These are phyloP conservation scores for Bryoglossum gracile DNA, from an alignment of 495 filamentous ascomycete species.

Conservation along the genomic window DNA sequence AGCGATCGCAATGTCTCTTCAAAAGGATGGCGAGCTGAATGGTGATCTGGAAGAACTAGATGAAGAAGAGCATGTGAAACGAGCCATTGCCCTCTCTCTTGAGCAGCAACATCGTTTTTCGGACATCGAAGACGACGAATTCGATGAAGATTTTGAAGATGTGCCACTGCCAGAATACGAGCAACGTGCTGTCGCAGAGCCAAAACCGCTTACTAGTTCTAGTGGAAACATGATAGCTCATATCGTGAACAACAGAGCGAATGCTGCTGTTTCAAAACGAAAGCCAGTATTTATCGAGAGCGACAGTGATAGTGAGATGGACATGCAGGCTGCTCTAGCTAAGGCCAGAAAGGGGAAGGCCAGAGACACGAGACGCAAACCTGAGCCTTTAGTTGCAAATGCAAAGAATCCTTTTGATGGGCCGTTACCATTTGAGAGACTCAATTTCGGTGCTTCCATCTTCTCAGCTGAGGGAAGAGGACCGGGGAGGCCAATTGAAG, in stretches of 20 bases:
- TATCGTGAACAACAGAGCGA: constrained; percentile 55
- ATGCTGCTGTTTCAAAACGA: constrained; percentile 40
- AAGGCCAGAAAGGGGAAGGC: constrained; percentile 39
- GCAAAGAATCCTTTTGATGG: constrained; percentile 59
- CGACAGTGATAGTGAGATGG: constrained; percentile 57
- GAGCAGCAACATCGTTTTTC: constrained; percentile 22
- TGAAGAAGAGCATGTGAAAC: constrained; percentile 30
- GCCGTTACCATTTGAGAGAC: constrained; percentile 81
- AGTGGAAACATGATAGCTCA: constrained; percentile 53
- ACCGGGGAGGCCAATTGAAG: constrained; percentile 20
- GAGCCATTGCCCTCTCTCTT: constrained; percentile 26
- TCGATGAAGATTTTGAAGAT: constrained; percentile 41
- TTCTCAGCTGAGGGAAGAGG: constrained; percentile 38
- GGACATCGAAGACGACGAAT: constrained; percentile 31
- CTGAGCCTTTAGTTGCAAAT: constrained; percentile 28
- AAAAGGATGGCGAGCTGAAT: constrained; percentile 35
- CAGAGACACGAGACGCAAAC: constrained; percentile 17
- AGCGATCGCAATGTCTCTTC: constrained; percentile 79
- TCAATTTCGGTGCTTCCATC: constrained; percentile 59
- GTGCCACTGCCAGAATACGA: constrained; percentile 43
- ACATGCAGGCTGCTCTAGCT: constrained; percentile 53
- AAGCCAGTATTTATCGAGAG: constrained; percentile 39
- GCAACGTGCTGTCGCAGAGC: constrained; percentile 45
- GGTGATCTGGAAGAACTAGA: constrained; percentile 25
- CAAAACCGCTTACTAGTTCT: constrained; percentile 43